Conservation (phyloP, 805 yeast genomes). For the Zygosaccharomyces rouxii region DNA sequence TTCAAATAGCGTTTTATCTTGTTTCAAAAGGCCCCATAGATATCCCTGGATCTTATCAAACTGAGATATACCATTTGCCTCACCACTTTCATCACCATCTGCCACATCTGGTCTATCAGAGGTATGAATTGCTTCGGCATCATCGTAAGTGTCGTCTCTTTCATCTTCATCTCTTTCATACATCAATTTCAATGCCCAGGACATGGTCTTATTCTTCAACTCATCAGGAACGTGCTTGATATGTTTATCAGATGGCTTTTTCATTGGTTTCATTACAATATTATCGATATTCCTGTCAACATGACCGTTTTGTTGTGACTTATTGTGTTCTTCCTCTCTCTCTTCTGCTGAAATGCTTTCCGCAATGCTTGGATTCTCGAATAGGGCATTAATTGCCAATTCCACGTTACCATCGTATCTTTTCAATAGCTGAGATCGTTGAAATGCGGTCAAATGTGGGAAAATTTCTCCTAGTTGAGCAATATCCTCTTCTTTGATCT, state of each 20-base stretch:
- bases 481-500: conserved; percentile 36
- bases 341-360: conserved; percentile 25
- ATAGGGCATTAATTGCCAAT: conserved; percentile 48
- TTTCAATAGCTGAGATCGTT: conserved; percentile 47
- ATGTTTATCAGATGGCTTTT: conserved; percentile 5
- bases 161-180: conserved; percentile 82
- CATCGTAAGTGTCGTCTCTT: conserved; percentile 73
- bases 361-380: conserved; percentile 56
- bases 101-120: conserved; percentile 11
- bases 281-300: conserved; percentile 15
- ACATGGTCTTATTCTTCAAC: conserved; percentile 52
- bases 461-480: conserved; percentile 49
- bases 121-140: conserved; percentile 36
- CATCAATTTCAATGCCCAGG: conserved; percentile 56
- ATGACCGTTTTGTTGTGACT: conserved; percentile 7
- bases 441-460: conserved; percentile 51
- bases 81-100: conserved; percentile 15
- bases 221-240: conserved; percentile 40
- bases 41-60: conserved; percentile 48
- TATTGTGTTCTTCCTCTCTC: conserved; percentile 2
- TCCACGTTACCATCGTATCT: conserved; percentile 52
- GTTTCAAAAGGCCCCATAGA: conserved; percentile 53
- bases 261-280: neutral
- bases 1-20: conserved; percentile 46
- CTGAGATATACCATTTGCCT: conserved; percentile 20